These are phyloP conservation scores for Lantana camara DNA, from an alignment of 257 asterid genomes.

Conservation along the genomic window DNA sequence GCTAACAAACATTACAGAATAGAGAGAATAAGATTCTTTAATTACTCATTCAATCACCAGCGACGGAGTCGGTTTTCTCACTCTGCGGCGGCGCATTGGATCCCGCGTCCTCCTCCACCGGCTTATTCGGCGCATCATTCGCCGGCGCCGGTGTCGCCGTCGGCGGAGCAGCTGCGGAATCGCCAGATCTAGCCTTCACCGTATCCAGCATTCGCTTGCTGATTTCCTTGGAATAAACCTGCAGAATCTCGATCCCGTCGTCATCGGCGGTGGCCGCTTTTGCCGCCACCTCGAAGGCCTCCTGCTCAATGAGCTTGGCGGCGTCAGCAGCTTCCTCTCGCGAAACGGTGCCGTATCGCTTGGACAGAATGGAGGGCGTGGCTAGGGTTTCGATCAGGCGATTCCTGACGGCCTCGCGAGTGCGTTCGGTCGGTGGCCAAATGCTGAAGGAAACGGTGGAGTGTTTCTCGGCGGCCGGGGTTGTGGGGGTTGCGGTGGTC, in stretches of 20 bases:
- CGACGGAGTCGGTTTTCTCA: constrained; percentile 52
- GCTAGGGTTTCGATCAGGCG: constrained; percentile 83
- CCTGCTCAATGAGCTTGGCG: constrained; percentile 66
- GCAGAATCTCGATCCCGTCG: constrained; percentile 81
- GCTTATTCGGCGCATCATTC: constrained; percentile 33
- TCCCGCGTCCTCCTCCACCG: constrained; percentile 52
- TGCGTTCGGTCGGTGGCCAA: constrained; percentile 89
- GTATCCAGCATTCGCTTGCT: constrained; percentile 78
- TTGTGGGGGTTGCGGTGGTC: not conserved
- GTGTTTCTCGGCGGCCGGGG: constrained; percentile 26
- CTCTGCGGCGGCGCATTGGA: constrained; percentile 54
- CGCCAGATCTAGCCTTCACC: constrained; percentile 79
- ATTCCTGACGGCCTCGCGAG: constrained; percentile 79
- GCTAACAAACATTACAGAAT: constrained; percentile 24
- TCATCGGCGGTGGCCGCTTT: constrained; percentile 44
- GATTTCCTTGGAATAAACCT: constrained; percentile 86
- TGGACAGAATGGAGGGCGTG: constrained; percentile 74
- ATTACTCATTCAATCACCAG: constrained; percentile 42
- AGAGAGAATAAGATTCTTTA: constrained; percentile 3
- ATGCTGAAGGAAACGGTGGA: constrained; percentile 62
- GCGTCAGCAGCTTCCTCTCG: constrained; percentile 69
- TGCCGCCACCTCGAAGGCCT: constrained; percentile 63
- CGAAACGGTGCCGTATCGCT: constrained; percentile 79
- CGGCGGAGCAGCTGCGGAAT: constrained; percentile 32
- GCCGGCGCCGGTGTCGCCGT: constrained; percentile 16